These are phyloP conservation scores for Apostasia ramifera DNA, from an alignment of 106 monocot genomes.

Conservation along the genomic window DNA sequence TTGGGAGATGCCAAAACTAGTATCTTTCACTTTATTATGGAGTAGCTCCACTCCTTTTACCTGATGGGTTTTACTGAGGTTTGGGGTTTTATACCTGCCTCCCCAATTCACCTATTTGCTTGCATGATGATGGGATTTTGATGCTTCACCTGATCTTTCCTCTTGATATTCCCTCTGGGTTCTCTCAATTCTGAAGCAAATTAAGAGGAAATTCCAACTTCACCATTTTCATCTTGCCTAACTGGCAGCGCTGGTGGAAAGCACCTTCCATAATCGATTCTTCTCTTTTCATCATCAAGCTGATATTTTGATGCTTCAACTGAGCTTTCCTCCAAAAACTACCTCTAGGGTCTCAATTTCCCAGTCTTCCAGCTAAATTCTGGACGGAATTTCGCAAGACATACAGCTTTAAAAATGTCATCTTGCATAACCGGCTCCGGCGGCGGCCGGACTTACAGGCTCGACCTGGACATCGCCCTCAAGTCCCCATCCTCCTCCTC, in stretches of 20 bases:
- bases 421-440: conserved; percentile 29
- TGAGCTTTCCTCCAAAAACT: too few relatives aligned
- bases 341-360: background rate
- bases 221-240: background rate
- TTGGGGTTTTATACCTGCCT: conserved; percentile 4
- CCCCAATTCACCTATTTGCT: background rate
- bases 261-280: too few relatives aligned
- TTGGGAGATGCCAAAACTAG: background rate
- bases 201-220: background rate
- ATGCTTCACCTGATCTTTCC: background rate
- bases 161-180: too few relatives aligned
- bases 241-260: background rate
- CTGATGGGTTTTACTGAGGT: background rate
- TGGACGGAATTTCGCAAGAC: background rate
- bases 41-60: background rate
- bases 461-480: conserved; percentile 68
- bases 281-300: too few relatives aligned
- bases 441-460: conserved; percentile 38
- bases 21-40: background rate
- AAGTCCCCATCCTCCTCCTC: conserved; percentile 31
- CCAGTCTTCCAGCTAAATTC: too few relatives aligned
- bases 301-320: too few relatives aligned
- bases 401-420: too few relatives aligned
- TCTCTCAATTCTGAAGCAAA: background rate
- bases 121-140: background rate